phyloP scores from a whole-genome alignment of 345 rosid genomes.

The Euphorbia lathyris region DNA sequence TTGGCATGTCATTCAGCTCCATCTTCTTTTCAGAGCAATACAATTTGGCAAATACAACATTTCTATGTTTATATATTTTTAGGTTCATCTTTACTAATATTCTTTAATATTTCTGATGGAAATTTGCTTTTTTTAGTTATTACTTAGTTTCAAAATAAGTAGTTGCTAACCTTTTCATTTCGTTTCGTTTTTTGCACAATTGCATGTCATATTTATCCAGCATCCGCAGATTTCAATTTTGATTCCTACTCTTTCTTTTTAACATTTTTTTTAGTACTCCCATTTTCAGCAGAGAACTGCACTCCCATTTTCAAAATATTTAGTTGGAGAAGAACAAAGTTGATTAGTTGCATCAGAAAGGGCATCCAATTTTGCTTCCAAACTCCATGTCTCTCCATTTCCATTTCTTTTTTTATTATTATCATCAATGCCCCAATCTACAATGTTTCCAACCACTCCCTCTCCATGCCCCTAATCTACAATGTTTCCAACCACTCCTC shows the following conservation, averaged over 20 bases:
- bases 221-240: too few species aligned
- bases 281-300: conserved; percentile 29
- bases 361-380: conserved; percentile 25
- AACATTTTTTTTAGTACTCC: too few species aligned
- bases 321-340: conserved; percentile 17
- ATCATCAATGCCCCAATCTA: too few species aligned
- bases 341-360: conserved; percentile 22
- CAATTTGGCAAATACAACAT: not conserved
- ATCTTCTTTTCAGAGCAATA: not conserved
- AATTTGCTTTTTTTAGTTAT: not conserved
- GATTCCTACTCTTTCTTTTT: too few species aligned
- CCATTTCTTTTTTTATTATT: conserved; percentile 17
- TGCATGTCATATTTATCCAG: too few species aligned
- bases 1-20: not conserved
- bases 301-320: conserved; percentile 14
- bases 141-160: too few species aligned
- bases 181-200: too few species aligned
- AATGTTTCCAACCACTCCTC: too few species aligned
- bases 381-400: conserved; percentile 22
- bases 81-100: not conserved
- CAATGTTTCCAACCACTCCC: too few species aligned
- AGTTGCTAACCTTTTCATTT: not conserved
- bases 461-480: too few species aligned
- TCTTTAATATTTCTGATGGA: not conserved
- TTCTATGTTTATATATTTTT: conserved; percentile 13